These are phyloP conservation scores for Cymbopogon flexuosus DNA, from an alignment of 202 grass and related monocot genomes.

Conservation along the genomic window DNA sequence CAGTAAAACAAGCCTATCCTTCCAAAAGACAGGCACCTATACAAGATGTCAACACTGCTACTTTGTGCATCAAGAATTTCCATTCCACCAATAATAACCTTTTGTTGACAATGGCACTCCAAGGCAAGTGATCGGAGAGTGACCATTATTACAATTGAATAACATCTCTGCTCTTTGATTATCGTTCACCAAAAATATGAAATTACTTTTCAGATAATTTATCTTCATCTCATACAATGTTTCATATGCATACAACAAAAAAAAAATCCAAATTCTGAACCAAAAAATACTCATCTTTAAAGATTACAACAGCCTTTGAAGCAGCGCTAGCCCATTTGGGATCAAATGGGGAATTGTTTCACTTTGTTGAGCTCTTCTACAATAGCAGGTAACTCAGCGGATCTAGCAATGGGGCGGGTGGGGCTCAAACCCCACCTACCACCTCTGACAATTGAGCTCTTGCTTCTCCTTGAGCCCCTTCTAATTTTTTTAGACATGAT, in stretches of 20 bases:
- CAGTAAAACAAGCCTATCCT: neutral
- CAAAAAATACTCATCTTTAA: neutral
- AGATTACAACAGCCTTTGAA: neutral
- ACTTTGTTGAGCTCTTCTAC: neutral
- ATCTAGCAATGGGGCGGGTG: no score
- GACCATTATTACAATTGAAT: neutral
- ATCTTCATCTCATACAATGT: neutral
- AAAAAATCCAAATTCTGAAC: neutral
- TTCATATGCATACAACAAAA: neutral
- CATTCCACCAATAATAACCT: neutral
- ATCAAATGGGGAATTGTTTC: neutral
- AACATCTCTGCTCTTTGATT: neutral
- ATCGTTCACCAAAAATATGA: neutral
- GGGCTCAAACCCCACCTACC: no score
- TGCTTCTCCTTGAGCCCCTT: no score
- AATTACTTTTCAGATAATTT: neutral
- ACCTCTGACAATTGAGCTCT: no score
- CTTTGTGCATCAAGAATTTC: neutral
- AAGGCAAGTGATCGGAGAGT: neutral
- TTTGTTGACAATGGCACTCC: neutral
- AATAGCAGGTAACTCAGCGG: neutral
- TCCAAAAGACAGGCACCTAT: no score
- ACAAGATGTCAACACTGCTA: no score
- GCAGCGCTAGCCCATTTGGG: neutral
- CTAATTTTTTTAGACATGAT: no score